Base-by-base conservation (phyloP, 192 early-diverging fungal genomes). In the Coemansia aciculifera region DNA sequence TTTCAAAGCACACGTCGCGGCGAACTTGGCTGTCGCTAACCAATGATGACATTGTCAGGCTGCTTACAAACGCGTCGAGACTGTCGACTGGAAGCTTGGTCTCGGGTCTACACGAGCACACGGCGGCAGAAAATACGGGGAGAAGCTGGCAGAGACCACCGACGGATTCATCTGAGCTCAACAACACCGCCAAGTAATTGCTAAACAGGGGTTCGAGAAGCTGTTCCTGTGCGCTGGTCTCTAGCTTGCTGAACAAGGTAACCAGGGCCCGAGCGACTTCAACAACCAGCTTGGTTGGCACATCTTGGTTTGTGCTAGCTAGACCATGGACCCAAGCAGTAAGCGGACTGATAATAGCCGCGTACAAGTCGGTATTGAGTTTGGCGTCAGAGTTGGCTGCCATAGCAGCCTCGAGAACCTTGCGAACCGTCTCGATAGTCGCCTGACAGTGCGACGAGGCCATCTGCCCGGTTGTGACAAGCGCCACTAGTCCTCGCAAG, bases 1-100 rank as follows among this genome's bases (percentile, higher is more conserved):
- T 72, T 67, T 89, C 84, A 43, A 86, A 84, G 17, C 88, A 67
- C 8, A 88, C 77, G 37, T 83, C 78, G 7, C 84, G 84, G 39
- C 87, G 83, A 0, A 73, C 59, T 1, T 51, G 11, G 64, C 84
- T 84, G 5, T 27, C 21, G 2, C 85, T 78, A 44, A 64, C 63
- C 59, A 88, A 69, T 2, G 85, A 78, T 7, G 78, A 63, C 0
- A 62, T 48, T 1, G 86, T 59, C 23, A 91, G 60, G 0, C 66
- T 63, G 17, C 76, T 72, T 23, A 86, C 54, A 24, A 87, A 89
- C 19, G 63, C 73, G 32, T 62, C 66, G 31, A 85, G 43, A 27
- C 85, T 70, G 8, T 71, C 70, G n/a, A 87, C 76, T 1, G 90
- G 86, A 9, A 87, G 51, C 19, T 31, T 36, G 5, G 85, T 85